phyloP scores from a whole-genome alignment of 208 protist genomes.

The Phytomonas sp. region DNA sequence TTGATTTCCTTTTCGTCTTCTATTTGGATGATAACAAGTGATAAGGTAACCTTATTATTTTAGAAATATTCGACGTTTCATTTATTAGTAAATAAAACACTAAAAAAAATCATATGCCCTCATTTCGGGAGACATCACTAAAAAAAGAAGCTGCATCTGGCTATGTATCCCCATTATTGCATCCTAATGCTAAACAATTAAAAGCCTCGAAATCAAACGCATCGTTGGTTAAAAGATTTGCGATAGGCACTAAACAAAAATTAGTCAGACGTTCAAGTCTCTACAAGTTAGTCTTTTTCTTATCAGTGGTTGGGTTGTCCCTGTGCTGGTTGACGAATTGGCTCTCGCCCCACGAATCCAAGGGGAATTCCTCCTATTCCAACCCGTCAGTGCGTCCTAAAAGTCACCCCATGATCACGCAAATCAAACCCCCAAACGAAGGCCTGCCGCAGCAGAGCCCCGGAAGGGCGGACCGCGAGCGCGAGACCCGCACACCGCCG shows the following conservation, averaged over 20 bases:
- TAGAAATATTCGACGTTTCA: not conserved
- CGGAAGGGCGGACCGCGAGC: constrained; percentile 61
- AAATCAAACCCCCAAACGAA: not conserved
- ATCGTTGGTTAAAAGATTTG: too few species aligned
- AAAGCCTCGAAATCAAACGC: too few species aligned
- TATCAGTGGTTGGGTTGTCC: not conserved
- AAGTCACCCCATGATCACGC: not conserved
- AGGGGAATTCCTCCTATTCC: constrained; percentile 5
- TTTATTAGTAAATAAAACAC: constrained; percentile 12
- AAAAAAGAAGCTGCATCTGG: not conserved
- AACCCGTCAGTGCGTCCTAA: not conserved
- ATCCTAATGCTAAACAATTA: too few species aligned
- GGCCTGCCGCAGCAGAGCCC: constrained; percentile 9
- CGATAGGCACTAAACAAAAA: too few species aligned
- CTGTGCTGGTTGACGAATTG: not conserved
- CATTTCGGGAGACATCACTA: not conserved
- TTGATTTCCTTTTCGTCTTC: too few species aligned
- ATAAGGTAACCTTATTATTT: too few species aligned
- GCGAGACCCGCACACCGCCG: constrained; percentile 38
- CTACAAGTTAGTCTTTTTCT: constrained; percentile 5
- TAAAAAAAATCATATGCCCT: not conserved
- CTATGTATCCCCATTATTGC: not conserved
- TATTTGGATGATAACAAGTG: too few species aligned
- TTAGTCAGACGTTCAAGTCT: too few species aligned
- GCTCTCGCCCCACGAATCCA: not conserved